Evolutionary conservation across 148 eudicot species (phyloP), one percentile per base, ranked within the genome.

Genomic region (Chenopodium formosanum): DNA sequence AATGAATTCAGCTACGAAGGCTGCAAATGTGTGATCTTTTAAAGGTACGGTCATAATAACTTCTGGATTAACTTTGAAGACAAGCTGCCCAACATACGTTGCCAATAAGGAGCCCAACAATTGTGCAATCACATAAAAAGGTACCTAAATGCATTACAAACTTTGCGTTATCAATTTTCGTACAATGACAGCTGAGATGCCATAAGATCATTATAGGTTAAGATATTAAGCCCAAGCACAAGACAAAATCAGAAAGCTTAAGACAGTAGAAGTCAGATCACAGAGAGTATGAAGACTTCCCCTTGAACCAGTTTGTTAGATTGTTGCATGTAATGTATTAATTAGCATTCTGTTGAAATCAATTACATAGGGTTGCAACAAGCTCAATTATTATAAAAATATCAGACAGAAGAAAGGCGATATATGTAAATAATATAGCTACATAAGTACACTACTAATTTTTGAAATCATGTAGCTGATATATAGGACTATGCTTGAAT

Each of bases 1-100:
- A 19, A 95, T 85, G 50, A 93, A 78, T 87, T 95, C 98, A 19
- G 91, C 97, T 80, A 84, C 90, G 65, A 95, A 95, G 40, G 98
- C 97, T 13, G 89, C 76, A 10, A 77, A n/a, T 17, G 71, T 77
- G 27, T 80, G 50, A 69, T 91, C 91, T 1, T 85, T 84, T 32
- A 89, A 19, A 3, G 98, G 98, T 65, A 76, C 74, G 0, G 98
- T 95, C 70, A 83, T 83, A 91, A 92, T 73, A 7, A 87, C 75
- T 75, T 88, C 92, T 7, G 96, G 23, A 62, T 87, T 88, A 13
- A 91, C 82, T 44, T 89, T 91, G 62, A 92, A 95, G 0, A 95
- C 89, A 19, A 89, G 60, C 65, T 70, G 77, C 77, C 97, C 98
- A 2, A 70, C 44, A 64, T 82, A 91, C 8, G 97, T 84, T 22